Conservation (phyloP, 2,329 filamentous ascomycete species). For the Trichoderma polysporum region DNA sequence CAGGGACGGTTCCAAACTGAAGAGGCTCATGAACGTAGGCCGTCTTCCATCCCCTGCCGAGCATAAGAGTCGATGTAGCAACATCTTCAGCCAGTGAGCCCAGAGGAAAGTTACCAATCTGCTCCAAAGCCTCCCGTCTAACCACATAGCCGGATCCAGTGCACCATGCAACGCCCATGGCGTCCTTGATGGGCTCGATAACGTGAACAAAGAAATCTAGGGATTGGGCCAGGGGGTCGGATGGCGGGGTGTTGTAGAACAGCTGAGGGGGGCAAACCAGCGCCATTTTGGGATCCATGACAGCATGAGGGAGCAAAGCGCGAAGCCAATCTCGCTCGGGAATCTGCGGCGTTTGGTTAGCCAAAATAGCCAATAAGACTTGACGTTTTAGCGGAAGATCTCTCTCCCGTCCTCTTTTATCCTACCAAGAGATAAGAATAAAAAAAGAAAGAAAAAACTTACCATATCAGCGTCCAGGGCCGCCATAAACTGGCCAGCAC, state of each 20-base stretch:
- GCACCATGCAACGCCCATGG: constrained; percentile 60
- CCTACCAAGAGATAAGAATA: neutral
- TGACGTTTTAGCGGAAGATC: neutral
- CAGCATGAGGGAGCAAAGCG: constrained; percentile 57
- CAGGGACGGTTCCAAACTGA: constrained; percentile 60
- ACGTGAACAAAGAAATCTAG: constrained; percentile 59
- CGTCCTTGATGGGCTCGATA: constrained; percentile 50
- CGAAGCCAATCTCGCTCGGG: constrained; percentile 61
- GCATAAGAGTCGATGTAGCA: constrained; percentile 57
- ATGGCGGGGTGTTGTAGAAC: constrained; percentile 61
- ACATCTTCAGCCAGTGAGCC: constrained; percentile 62
- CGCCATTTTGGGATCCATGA: constrained; percentile 57
- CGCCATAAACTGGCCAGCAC: constrained; percentile 59
- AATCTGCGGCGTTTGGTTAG: constrained; percentile 43
- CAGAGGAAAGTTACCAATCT: constrained; percentile 61
- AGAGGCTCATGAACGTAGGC: constrained; percentile 59
- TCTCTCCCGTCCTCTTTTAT: neutral
- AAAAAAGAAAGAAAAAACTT: constrained; percentile 19
- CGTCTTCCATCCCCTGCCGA: constrained; percentile 62
- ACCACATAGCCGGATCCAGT: constrained; percentile 63
- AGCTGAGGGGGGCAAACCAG: constrained; percentile 61
- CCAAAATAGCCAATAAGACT: neutral
- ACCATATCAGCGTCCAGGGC: constrained; percentile 66
- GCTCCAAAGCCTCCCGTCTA: constrained; percentile 58
- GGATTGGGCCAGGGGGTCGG: constrained; percentile 58